phyloP scores from a whole-genome alignment of 768 basidiomycete species.

The Tricholoma flavovirens region DNA sequence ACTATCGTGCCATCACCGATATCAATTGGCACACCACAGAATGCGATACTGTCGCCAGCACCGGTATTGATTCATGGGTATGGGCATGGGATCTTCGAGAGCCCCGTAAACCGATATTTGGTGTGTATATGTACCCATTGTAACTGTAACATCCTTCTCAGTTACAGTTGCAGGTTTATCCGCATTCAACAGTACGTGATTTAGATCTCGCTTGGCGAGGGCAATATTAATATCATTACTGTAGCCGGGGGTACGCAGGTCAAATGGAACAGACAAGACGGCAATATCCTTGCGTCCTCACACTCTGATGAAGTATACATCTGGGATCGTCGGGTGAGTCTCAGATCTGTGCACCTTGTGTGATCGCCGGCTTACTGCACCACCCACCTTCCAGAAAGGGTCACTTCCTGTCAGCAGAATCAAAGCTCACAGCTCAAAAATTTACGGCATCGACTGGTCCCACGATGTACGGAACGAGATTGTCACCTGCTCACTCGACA shows the following conservation, averaged over 20 bases:
- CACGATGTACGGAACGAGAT: slow-evolving; percentile 68
- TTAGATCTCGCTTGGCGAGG: neutral
- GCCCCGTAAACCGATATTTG: slow-evolving; percentile 66
- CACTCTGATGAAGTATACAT: slow-evolving; percentile 84
- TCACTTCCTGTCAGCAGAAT: slow-evolving; percentile 74
- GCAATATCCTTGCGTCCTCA: slow-evolving; percentile 83
- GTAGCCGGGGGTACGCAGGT: slow-evolving; percentile 91
- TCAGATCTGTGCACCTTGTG: neutral
- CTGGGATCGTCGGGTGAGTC: slow-evolving; percentile 87
- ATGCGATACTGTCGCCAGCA: slow-evolving; percentile 82
- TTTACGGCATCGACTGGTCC: slow-evolving; percentile 98
- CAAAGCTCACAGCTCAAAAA: slow-evolving; percentile 81
- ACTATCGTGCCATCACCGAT: slow-evolving; percentile 94
- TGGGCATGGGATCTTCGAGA: slow-evolving; percentile 90
- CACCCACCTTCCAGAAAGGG: slow-evolving; percentile 60
- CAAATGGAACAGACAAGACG: slow-evolving; percentile 91
- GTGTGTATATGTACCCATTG: slow-evolving; percentile 32
- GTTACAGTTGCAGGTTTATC: slow-evolving; percentile 26
- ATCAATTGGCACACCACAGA: slow-evolving; percentile 95
- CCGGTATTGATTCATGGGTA: slow-evolving; percentile 90
- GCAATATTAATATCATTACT: slow-evolving; percentile 1
- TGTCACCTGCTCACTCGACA: slow-evolving; percentile 92
- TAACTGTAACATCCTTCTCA: neutral
- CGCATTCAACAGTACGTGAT: slow-evolving; percentile 36
- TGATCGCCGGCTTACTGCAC: neutral